Percentiles rank a stretch among this genome's conserved stretches.
Conservation (phyloP, 495 filamentous ascomycete species). For the Aspergillus campestris region DNA sequence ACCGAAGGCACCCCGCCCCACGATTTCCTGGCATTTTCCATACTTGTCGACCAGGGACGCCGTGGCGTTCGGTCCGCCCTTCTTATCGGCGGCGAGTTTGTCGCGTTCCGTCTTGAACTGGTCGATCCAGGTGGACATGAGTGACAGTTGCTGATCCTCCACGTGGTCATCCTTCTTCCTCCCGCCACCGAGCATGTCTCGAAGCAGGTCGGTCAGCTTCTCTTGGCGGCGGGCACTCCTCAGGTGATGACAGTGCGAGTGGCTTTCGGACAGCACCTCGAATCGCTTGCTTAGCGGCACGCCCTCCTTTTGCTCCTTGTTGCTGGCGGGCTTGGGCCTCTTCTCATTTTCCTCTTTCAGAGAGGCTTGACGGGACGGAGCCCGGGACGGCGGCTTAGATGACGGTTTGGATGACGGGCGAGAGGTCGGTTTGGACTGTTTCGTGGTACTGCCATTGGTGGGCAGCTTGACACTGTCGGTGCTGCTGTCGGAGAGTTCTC, state of each 20-base stretch:
- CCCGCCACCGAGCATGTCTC: conserved; percentile 67
- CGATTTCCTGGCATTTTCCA: conserved; percentile 96
- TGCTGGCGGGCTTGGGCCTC: conserved; percentile 21
- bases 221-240: conserved; percentile 86
- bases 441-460: conserved; percentile 22
- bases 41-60: conserved; percentile 90
- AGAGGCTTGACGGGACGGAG: conserved; percentile 36
- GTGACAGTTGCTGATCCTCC: conserved; percentile 75
- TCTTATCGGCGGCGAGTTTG: conserved; percentile 65
- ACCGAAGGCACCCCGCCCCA: conserved; percentile 95
- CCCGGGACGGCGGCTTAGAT: conserved; percentile 30
- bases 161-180: conserved; percentile 57
- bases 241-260: conserved; percentile 73
- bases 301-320: conserved; percentile 38
- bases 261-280: conserved; percentile 49
- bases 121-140: conserved; percentile 95
- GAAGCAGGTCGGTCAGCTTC: conserved; percentile 87
- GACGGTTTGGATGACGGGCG: conserved; percentile 16
- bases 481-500: conserved; percentile 37
- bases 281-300: conserved; percentile 46
- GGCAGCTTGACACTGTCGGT: conserved; percentile 26
- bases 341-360: conserved; percentile 29
- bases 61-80: conserved; percentile 66
- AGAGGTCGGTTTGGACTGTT: conserved; percentile 26
- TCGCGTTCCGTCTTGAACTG: conserved; percentile 85